phyloP scores from a whole-genome alignment of 495 filamentous ascomycete species.

The Aspergillus conjunctus region DNA sequence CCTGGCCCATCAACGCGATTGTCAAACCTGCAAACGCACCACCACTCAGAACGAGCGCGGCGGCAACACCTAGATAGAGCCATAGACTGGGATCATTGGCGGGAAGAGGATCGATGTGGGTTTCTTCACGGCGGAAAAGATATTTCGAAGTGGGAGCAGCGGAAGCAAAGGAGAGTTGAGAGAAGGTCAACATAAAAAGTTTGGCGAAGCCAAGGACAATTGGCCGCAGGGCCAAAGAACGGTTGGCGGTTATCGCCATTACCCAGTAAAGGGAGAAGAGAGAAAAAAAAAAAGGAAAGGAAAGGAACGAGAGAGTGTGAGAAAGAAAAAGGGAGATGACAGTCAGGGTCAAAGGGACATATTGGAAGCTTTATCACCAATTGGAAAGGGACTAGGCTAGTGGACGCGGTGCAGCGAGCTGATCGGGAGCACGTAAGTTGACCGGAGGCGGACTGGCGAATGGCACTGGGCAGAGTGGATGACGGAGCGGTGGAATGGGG shows the following conservation, averaged over 20 bases:
- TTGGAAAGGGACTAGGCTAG: not conserved
- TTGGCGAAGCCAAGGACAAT: constrained; percentile 51
- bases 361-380: constrained; percentile 7
- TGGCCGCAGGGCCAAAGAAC: constrained; percentile 46
- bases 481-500: not conserved
- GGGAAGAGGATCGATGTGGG: constrained; percentile 38
- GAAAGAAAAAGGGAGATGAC: not conserved
- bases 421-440: not conserved
- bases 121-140: constrained; percentile 22
- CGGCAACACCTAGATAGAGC: constrained; percentile 68
- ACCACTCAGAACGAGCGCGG: constrained; percentile 77
- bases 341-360: constrained; percentile 1
- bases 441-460: not conserved
- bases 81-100: constrained; percentile 62
- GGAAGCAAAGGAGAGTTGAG: constrained; percentile 46
- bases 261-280: constrained; percentile 14
- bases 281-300: constrained; percentile 16
- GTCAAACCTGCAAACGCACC: constrained; percentile 97
- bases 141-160: constrained; percentile 41
- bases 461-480: not conserved
- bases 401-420: not conserved
- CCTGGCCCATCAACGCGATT: constrained; percentile 73
- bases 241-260: constrained; percentile 39
- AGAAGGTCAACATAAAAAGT: constrained; percentile 47
- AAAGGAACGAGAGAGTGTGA: constrained; percentile 2